Conservation (phyloP, 768 basidiomycete genomes). For the Cantharellus anzutake region DNA sequence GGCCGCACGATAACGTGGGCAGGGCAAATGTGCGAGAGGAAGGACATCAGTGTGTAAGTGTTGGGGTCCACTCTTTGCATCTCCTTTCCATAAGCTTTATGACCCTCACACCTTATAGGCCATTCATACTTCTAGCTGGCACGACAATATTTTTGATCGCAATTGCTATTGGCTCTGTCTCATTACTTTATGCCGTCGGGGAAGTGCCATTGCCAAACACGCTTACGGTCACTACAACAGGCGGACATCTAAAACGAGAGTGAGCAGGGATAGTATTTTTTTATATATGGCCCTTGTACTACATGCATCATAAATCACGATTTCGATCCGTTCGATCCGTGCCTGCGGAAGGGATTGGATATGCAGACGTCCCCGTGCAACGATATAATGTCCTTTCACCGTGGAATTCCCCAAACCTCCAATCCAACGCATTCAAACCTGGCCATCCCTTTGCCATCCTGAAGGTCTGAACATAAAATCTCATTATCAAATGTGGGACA, state of each 20-base stretch:
- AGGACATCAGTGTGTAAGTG: constrained; percentile 64
- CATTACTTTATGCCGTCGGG: constrained; percentile 44
- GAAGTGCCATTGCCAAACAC: constrained; percentile 51
- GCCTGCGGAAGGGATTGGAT: no score
- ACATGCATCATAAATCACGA: no score
- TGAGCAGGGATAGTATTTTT: not conserved
- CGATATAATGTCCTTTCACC: not conserved
- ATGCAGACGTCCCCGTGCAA: no score
- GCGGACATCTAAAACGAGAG: constrained; percentile 7
- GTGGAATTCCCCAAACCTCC: constrained; percentile 70
- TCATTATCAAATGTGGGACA: constrained; percentile 84
- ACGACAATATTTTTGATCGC: constrained; percentile 45
- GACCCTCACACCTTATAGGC: constrained; percentile 22
- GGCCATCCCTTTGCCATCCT: constrained; percentile 27
- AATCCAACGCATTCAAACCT: constrained; percentile 83
- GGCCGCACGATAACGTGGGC: constrained; percentile 54
- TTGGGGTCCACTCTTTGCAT: not conserved
- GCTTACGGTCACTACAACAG: constrained; percentile 26
- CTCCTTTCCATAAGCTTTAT: not conserved
- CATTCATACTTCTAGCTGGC: constrained; percentile 56
- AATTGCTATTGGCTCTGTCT: constrained; percentile 45
- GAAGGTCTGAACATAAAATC: constrained; percentile 37
- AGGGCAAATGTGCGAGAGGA: constrained; percentile 55
- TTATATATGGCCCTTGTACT: not conserved
- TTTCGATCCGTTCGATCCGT: no score